phyloP scores from a whole-genome alignment of 345 rosid genomes.

The Linum usitatissimum region DNA sequence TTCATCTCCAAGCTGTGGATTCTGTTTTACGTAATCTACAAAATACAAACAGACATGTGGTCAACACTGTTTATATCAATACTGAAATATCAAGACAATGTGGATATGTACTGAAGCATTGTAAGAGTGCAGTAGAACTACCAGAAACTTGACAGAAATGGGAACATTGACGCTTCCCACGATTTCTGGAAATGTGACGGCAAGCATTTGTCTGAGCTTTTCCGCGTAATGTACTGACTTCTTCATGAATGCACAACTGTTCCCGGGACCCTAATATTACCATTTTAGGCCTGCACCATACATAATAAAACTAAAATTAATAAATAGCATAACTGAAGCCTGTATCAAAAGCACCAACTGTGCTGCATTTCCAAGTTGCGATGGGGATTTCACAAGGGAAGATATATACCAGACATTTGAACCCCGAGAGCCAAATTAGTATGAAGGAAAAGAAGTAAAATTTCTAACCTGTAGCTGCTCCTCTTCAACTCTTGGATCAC shows the following conservation, averaged over 20 bases:
- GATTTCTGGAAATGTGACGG: conserved; percentile 53
- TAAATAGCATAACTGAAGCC: background rate
- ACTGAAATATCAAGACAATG: background rate
- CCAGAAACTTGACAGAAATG: conserved; percentile 46
- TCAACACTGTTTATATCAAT: background rate
- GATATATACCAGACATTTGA: too few relatives aligned
- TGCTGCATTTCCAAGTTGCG: too few relatives aligned
- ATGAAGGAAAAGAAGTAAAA: background rate
- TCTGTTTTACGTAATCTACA: conserved; percentile 55
- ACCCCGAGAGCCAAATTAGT: background rate
- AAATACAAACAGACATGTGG: conserved; percentile 12
- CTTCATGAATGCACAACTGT: conserved; percentile 77
- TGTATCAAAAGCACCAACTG: too few relatives aligned
- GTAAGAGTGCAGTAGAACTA: conserved; percentile 14
- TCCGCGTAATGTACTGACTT: conserved; percentile 76
- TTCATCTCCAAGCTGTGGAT: conserved; percentile 71
- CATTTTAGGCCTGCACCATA: conserved; percentile 79
- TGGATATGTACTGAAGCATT: background rate
- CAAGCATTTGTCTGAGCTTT: conserved; percentile 85
- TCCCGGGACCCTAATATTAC: conserved; percentile 82
- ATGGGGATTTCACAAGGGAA: too few relatives aligned
- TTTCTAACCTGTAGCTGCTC: conserved; percentile 65
- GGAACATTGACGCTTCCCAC: conserved; percentile 38
- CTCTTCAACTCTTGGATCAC: conserved; percentile 78
- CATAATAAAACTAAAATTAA: conserved; percentile 10